phyloP scores from a whole-genome alignment of 2,329 filamentous ascomycete species.

The Didymella lethalis region DNA sequence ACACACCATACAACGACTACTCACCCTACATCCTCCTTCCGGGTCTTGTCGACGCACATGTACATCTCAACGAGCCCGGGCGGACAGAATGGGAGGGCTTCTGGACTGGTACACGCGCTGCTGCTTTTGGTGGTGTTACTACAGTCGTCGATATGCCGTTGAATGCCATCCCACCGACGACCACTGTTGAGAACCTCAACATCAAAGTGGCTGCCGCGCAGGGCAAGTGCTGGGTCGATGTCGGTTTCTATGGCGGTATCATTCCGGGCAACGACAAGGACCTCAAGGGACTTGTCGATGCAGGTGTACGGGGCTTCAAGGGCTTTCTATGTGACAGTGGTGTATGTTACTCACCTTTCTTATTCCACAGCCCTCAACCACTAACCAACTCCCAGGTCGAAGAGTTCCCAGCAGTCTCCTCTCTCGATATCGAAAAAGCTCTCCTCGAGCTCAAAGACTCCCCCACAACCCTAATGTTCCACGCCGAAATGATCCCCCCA shows the following conservation, averaged over 20 bases:
- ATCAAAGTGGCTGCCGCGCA: conserved; percentile 85
- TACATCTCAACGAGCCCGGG: conserved; percentile 96
- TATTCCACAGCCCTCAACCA: background rate
- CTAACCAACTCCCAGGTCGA: conserved; percentile 69
- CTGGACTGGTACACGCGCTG: conserved; percentile 90
- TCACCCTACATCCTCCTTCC: conserved; percentile 85
- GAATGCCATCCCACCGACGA: conserved; percentile 96
- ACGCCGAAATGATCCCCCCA: conserved; percentile 97
- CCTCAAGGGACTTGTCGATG: conserved; percentile 79
- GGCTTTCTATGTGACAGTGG: conserved; percentile 97
- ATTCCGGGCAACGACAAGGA: conserved; percentile 87
- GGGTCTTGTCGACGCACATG: conserved; percentile 93
- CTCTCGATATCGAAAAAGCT: conserved; percentile 77
- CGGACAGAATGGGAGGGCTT: conserved; percentile 99
- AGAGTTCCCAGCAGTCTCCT: conserved; percentile 91
- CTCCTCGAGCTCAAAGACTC: conserved; percentile 82
- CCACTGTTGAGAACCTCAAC: conserved; percentile 80
- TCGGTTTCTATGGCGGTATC: conserved; percentile 97
- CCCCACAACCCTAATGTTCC: conserved; percentile 96
- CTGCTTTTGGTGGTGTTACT: conserved; percentile 93
- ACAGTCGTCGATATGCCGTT: conserved; percentile 98
- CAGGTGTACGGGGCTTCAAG: conserved; percentile 94
- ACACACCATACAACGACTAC: conserved; percentile 80
- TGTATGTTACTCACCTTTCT: conserved; percentile 65
- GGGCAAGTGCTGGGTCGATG: conserved; percentile 96